Percentiles rank a stretch among this genome's conserved stretches.
Conservation (phyloP, 164 flowering plant genomes). For the Umbellularia californica region DNA sequence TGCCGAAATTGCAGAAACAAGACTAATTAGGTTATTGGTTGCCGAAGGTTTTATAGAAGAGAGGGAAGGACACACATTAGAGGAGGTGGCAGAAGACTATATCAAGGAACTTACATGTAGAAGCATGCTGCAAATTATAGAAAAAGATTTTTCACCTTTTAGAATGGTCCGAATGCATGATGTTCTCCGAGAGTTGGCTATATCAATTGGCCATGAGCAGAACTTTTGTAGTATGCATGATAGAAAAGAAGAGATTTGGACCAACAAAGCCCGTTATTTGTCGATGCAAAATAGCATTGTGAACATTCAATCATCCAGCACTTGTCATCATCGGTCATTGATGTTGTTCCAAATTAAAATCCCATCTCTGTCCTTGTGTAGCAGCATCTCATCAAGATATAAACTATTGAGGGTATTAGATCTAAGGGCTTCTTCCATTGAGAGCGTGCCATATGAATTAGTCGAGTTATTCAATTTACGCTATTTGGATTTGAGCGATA, state of each 20-base stretch:
- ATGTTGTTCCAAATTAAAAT: neutral
- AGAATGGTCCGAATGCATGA: neutral
- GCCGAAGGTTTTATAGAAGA: slow-evolving; percentile 45
- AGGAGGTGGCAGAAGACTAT: slow-evolving; percentile 39
- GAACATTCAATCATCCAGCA: neutral
- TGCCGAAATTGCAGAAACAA: slow-evolving; percentile 27
- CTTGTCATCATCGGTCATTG: neutral
- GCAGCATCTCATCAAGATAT: neutral
- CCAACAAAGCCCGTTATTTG: neutral
- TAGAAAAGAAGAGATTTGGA: neutral
- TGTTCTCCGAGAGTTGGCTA: neutral
- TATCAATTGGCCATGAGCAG: neutral
- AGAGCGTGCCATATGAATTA: neutral
- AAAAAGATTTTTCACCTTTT: too few relatives aligned
- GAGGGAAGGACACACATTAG: slow-evolving; percentile 23
- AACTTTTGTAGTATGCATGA: neutral
- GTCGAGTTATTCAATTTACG: neutral
- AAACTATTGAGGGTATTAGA: neutral
- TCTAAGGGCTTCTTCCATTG: neutral
- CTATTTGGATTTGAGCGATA: neutral
- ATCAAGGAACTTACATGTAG: slow-evolving; percentile 37
- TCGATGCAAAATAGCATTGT: neutral
- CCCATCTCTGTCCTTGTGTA: neutral
- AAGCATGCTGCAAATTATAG: slow-evolving; percentile 41
- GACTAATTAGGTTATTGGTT: slow-evolving; percentile 40